phyloP scores from a whole-genome alignment of 2,329 filamentous ascomycete genomes.

The Ilyonectria mors-panacis region DNA sequence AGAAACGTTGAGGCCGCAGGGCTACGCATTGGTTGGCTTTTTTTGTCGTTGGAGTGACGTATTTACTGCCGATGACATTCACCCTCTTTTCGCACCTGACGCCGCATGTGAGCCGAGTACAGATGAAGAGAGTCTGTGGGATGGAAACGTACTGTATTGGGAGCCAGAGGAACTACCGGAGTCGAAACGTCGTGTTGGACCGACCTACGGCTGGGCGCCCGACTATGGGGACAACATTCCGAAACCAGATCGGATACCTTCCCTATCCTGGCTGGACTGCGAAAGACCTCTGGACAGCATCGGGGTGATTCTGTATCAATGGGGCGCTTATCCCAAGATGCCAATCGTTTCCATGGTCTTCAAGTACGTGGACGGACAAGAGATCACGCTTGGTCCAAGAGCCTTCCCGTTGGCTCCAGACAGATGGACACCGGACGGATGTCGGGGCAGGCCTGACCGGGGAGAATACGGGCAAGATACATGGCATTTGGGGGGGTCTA shows the following conservation, averaged over 20 bases:
- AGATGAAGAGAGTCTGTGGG: neutral
- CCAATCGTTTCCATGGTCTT: neutral
- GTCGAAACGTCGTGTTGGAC: neutral
- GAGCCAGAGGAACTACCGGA: neutral
- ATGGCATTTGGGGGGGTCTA: too few relatives aligned
- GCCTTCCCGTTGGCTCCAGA: too few relatives aligned
- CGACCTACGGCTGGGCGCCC: neutral
- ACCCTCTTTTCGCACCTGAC: neutral
- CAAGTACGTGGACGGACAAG: neutral
- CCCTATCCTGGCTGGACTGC: conserved; percentile 11
- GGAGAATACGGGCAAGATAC: too few relatives aligned
- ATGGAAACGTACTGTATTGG: conserved; percentile 3
- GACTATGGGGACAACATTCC: neutral
- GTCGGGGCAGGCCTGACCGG: too few relatives aligned
- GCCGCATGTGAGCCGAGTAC: neutral
- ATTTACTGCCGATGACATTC: neutral
- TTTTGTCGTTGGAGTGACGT: neutral
- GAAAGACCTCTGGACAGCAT: neutral
- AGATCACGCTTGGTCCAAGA: neutral
- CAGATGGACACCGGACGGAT: too few relatives aligned
- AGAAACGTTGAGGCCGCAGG: neutral
- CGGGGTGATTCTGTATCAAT: neutral
- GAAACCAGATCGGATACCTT: neutral
- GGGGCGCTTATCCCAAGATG: too few relatives aligned
- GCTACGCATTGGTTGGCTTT: neutral